These are phyloP conservation scores for Backusella sp. DNA, from an alignment of 192 early-diverging fungal species.

Conservation along the genomic window DNA sequence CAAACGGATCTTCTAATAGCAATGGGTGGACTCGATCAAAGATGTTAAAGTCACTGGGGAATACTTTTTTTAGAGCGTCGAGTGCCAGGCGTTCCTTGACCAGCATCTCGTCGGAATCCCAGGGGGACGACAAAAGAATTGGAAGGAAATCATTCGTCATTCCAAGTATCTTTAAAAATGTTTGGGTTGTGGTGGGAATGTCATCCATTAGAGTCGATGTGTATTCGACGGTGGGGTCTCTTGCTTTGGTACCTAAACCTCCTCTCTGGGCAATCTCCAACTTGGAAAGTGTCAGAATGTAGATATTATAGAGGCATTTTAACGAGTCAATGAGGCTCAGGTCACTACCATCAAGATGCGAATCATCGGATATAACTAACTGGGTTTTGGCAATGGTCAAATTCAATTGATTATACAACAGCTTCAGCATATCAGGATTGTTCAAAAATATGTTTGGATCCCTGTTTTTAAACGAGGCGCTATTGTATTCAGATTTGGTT, in stretches of 20 bases:
- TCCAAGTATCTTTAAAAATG: slow-evolving; percentile 66
- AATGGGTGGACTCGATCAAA: slow-evolving; percentile 42
- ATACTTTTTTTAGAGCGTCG: background rate
- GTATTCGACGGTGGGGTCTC: slow-evolving; percentile 26
- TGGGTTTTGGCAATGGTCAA: background rate
- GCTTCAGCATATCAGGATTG: background rate
- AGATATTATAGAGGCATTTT: slow-evolving; percentile 55
- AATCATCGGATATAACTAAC: background rate
- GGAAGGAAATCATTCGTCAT: slow-evolving; percentile 42
- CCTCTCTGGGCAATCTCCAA: slow-evolving; percentile 76
- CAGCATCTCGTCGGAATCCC: background rate
- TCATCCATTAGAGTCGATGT: slow-evolving; percentile 60
- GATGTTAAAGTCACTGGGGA: background rate
- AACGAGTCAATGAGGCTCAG: slow-evolving; percentile 14
- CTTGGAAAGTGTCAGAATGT: slow-evolving; percentile 64
- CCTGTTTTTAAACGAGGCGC: background rate
- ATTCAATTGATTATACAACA: slow-evolving; percentile 15
- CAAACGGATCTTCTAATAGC: slow-evolving; percentile 69
- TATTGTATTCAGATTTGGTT: background rate
- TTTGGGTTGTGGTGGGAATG: slow-evolving; percentile 59
- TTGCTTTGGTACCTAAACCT: slow-evolving; percentile 33
- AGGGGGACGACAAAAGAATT: background rate
- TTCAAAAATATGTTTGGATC: background rate
- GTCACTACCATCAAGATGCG: background rate
- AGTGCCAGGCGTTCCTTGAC: slow-evolving; percentile 5